Base-by-base conservation (phyloP, 257 asterid species). In the Solanum chmielewskii region DNA sequence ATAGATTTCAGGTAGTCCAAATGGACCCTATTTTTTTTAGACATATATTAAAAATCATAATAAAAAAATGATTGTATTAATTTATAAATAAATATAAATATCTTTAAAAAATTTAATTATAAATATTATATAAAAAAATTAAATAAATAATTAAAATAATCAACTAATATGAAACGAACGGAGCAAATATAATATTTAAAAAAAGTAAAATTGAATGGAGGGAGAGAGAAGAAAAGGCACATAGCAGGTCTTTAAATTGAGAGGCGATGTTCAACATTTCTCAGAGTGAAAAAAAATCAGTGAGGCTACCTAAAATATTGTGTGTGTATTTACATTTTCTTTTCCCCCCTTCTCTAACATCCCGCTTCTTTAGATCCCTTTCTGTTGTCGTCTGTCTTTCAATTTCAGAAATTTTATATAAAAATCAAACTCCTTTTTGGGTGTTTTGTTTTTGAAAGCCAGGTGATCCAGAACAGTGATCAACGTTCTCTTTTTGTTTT, bases 381-480 rank as follows among this genome's bases (percentile, higher is more conserved):
- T 94, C 97, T 94, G 98, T 94, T 93, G 86, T 92, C 95, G 89
- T 94, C 98, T 93, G 97, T 93, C 96, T 94, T 94, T 95, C 96
- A 88, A 89, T 70, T 91, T 73, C 21, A 39, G 62, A 78, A 73
- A 47, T 45, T 83, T 73, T 69, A 45, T 6, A 71, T 20, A 66
- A 66, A 68, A 68, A 83, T 16, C 90, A 89, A 88, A 66, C 92
- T 91, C 88, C 11, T 35, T 87, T 87, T 86, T 88, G 83, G 89
- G 81, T 82, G 86, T 12, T 90, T 88, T 76, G 11, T 41, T 90
- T 92, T 91, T 90, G 98, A 92, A 94, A 94, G 97, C 94, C 97
- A 93, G 96, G 97, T 93, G 98, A 87, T 96, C 93, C 98, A 94
- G 98, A 94, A 93, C 74, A 92, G 98, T 68, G 98, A 92, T 95